phyloP scores from a whole-genome alignment of 495 filamentous ascomycete species.

The Glutinoglossum americanum region DNA sequence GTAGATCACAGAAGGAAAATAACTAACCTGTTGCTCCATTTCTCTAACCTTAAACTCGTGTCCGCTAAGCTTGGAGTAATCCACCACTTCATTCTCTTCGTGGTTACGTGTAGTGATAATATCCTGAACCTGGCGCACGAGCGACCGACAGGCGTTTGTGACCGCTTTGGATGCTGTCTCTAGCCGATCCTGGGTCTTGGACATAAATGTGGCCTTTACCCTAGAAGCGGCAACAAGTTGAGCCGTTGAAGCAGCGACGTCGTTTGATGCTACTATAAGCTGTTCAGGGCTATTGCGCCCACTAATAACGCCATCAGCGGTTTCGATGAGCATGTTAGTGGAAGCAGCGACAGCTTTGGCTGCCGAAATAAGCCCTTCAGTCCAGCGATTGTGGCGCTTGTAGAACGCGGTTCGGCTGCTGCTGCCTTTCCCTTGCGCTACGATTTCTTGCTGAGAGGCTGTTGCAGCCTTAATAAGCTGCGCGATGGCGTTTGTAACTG shows the following conservation, averaged over 20 bases:
- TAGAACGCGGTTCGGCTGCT: constrained; percentile 90
- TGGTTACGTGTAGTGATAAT: constrained; percentile 74
- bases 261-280: constrained; percentile 90
- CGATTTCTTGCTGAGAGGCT: constrained; percentile 85
- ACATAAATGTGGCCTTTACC: constrained; percentile 96
- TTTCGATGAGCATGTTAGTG: constrained; percentile 92
- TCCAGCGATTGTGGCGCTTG: constrained; percentile 98
- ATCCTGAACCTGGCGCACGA: constrained; percentile 82
- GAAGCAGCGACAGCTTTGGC: constrained; percentile 85
- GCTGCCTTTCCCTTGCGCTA: constrained; percentile 77
- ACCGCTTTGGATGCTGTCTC: constrained; percentile 88
- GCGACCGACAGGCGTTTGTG: constrained; percentile 59
- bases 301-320: constrained; percentile 84
- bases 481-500: constrained; percentile 89
- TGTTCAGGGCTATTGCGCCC: constrained; percentile 85
- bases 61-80: constrained; percentile 66
- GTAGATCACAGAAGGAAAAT: background rate
- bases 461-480: constrained; percentile 94
- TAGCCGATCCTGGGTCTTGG: constrained; percentile 77
- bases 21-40: constrained; percentile 96
- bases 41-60: constrained; percentile 97
- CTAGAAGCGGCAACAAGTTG: constrained; percentile 89
- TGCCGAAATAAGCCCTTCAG: constrained; percentile 87
- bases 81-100: constrained; percentile 60
- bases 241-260: constrained; percentile 85